Percentiles rank a stretch among this genome's conserved stretches.
Evolutionary conservation across 805 yeast species (phyloP).

Genomic region (Barnettozyma sucrosica): DNA sequence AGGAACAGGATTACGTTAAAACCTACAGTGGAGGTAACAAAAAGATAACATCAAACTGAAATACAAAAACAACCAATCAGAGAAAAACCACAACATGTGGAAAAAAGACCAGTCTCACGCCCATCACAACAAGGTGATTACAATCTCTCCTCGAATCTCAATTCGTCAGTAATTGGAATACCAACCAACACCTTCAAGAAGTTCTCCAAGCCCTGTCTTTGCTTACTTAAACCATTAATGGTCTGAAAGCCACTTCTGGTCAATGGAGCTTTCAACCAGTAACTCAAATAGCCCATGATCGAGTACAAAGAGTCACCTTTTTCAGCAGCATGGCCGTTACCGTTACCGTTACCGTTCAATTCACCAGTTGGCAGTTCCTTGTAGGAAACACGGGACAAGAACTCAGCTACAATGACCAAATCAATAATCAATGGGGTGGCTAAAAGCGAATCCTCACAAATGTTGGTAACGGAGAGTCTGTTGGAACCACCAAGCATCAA

Average conservation of each 20-base stretch:
- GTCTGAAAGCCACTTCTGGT: slow-evolving; percentile 87
- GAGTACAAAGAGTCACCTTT: slow-evolving; percentile 60
- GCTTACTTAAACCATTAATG: slow-evolving; percentile 91
- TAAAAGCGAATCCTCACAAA: slow-evolving; percentile 90
- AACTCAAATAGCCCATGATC: slow-evolving; percentile 78
- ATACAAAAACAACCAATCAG: slow-evolving; percentile 1
- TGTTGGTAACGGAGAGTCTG: slow-evolving; percentile 88
- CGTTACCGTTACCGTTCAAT: slow-evolving; percentile 19
- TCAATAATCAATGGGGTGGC: slow-evolving; percentile 95
- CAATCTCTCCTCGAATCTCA: slow-evolving; percentile 90
- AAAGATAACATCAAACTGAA: background rate
- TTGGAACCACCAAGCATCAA: slow-evolving; percentile 97
- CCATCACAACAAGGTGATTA: background rate
- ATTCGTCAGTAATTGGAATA: slow-evolving; percentile 81
- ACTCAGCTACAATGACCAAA: slow-evolving; percentile 84
- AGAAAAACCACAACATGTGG: background rate
- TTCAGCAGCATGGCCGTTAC: background rate
- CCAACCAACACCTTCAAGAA: slow-evolving; percentile 86
- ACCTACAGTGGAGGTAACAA: too few relatives aligned
- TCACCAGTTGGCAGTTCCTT: slow-evolving; percentile 35
- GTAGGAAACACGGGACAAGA: slow-evolving; percentile 80
- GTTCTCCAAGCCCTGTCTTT: slow-evolving; percentile 88
- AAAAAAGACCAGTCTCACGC: slow-evolving; percentile 2
- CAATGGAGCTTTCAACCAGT: slow-evolving; percentile 96
- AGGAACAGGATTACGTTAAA: too few relatives aligned